phyloP scores from a whole-genome alignment of 192 early-diverging fungal species.

The Jimgerdemannia flammicorona region DNA sequence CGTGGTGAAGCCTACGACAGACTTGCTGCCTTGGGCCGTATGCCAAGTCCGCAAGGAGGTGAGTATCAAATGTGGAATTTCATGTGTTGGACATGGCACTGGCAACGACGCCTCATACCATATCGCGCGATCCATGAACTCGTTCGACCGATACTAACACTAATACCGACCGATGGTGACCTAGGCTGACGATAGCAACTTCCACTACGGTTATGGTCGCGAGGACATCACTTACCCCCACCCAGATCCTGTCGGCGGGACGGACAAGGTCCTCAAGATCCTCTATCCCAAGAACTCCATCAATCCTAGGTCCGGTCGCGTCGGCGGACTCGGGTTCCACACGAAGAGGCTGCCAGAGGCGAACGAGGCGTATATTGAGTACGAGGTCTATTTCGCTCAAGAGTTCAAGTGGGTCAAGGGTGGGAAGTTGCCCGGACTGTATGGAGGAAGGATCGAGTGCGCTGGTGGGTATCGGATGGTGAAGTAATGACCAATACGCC shows the following conservation, averaged over 20 bases:
- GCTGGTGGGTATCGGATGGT: slow-evolving; percentile 34
- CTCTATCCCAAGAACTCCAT: slow-evolving; percentile 19
- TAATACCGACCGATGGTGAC: no score
- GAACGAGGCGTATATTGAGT: slow-evolving; percentile 28
- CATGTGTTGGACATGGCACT: no score
- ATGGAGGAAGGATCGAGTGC: slow-evolving; percentile 40
- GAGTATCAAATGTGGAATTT: no score
- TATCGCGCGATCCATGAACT: no score
- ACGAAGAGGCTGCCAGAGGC: not conserved
- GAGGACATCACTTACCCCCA: slow-evolving; percentile 11
- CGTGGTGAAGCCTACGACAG: no score
- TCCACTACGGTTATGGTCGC: slow-evolving; percentile 11
- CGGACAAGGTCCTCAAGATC: slow-evolving; percentile 6
- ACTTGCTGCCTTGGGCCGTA: no score
- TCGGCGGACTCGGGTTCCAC: slow-evolving; percentile 13
- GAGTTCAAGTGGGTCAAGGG: slow-evolving; percentile 54
- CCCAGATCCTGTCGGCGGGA: not conserved
- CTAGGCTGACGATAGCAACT: no score
- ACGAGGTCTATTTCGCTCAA: slow-evolving; percentile 37
- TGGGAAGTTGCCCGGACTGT: slow-evolving; percentile 55
- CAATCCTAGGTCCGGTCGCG: slow-evolving; percentile 15
- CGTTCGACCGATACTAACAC: no score
- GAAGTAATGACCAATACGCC: no score
- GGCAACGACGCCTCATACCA: no score
- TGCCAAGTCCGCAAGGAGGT: no score